These are phyloP conservation scores for Patellaria atrata DNA, from an alignment of 495 filamentous ascomycete species.

Conservation along the genomic window DNA sequence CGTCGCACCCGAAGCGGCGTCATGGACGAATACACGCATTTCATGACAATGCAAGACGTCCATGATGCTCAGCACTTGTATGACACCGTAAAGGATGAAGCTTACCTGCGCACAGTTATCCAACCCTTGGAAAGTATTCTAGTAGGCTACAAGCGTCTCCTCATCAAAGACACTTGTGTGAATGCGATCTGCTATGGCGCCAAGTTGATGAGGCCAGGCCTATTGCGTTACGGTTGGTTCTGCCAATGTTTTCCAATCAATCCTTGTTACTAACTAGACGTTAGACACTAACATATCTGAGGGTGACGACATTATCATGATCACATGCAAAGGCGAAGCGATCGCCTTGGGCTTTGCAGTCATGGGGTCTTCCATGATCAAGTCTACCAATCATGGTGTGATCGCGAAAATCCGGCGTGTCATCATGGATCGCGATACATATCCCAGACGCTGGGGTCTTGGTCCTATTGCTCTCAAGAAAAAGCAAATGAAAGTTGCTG, in stretches of 20 bases:
- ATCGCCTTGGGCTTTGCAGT: constrained; percentile 90
- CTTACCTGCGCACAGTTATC: constrained; percentile 76
- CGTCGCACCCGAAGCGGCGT: constrained; percentile 85
- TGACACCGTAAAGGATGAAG: constrained; percentile 84
- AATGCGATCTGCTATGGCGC: constrained; percentile 97
- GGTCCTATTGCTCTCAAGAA: constrained; percentile 84
- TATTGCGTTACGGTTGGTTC: constrained; percentile 66
- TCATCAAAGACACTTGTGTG: constrained; percentile 92
- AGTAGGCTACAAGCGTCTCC: constrained; percentile 81
- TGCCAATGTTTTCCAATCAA: no score
- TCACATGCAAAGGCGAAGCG: constrained; percentile 97
- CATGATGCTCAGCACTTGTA: constrained; percentile 86
- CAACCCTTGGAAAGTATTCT: constrained; percentile 81
- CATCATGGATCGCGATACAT: constrained; percentile 97
- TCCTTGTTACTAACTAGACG: background rate
- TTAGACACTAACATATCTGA: constrained; percentile 23
- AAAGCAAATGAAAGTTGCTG: constrained; percentile 97
- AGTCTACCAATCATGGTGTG: constrained; percentile 86
- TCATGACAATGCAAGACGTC: constrained; percentile 93
- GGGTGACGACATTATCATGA: constrained; percentile 90
- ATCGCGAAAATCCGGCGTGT: constrained; percentile 96
- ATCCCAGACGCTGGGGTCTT: constrained; percentile 88
- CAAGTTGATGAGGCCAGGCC: constrained; percentile 92
- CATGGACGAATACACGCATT: constrained; percentile 73
- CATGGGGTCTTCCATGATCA: constrained; percentile 88